Base-by-base conservation (phyloP, 805 yeast genomes). In the Ogataea pini region DNA sequence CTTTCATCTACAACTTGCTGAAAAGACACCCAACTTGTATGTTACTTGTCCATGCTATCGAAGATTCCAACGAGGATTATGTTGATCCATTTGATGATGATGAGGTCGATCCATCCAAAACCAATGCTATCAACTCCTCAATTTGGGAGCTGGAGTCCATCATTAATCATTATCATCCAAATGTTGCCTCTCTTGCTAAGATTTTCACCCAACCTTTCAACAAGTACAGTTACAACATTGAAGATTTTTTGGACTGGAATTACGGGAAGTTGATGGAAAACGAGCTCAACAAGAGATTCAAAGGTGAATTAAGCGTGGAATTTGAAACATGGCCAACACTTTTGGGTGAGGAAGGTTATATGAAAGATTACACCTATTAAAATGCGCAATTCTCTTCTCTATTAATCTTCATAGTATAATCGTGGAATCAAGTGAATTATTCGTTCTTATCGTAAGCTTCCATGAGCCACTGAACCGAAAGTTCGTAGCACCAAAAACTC, bases 21-120 rank as follows among this genome's bases (percentile, higher is more conserved):
- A 92, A 89, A 64, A 82, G 89, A 59, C 99, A 94, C 68, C 97
- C 97, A 37, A 82, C 91, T 4, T 91, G 97, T 73, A 92, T 91
- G 96, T 72, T 85, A 19, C 72, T 92, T 77, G 75, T 92, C 36
- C 98, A 94, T 60, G 73, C 76, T 38, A 60, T 77, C 1, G 63
- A 63, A 3, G 79, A 73, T 46, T 51, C 49, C 19, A 52, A 59
- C 3, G 74, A 69, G 55, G 42, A 36, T 4, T 48, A 34, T 25
- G 47, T 40, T 7, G 98, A 94, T 63, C 86, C 96, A 4, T 92
- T 78, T 62, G 72, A 85, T 54, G 69, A 72, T 28, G 51, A 64
- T 1, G 96, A 88, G 59, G 46, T 52, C 1, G 89, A 92, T 63
- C 99, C 99, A 2, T 74, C 85, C 48, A 71, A 77, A 49, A 86